These are phyloP conservation scores for Starmerella scarabaei DNA, from an alignment of 805 yeast genomes.

Conservation along the genomic window DNA sequence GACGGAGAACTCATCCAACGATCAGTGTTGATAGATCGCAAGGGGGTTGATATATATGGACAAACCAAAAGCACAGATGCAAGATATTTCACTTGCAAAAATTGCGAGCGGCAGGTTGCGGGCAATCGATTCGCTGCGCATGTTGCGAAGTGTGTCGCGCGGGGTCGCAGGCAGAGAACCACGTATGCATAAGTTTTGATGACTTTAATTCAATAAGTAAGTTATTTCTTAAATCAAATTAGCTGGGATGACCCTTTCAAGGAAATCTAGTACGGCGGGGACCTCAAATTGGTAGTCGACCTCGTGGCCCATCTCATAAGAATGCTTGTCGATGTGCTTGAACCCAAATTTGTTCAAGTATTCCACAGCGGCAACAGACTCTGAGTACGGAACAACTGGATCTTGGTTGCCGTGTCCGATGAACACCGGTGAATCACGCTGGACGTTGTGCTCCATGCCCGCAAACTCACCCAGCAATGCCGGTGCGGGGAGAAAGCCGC, in stretches of 20 bases:
- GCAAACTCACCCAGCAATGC: not conserved
- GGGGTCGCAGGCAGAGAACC: conserved; percentile 27
- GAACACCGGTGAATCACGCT: too few relatives aligned
- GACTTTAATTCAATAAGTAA: too few relatives aligned
- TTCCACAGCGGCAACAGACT: too few relatives aligned
- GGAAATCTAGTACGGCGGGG: too few relatives aligned
- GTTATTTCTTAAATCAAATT: too few relatives aligned
- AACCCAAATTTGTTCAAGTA: too few relatives aligned
- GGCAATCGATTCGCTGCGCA: conserved; percentile 91
- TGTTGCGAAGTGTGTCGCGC: conserved; percentile 75
- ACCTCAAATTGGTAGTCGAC: too few relatives aligned
- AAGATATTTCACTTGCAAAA: conserved; percentile 60
- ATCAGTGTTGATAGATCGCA: conserved; percentile 14
- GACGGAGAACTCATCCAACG: conserved; percentile 20
- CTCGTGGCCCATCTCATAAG: too few relatives aligned
- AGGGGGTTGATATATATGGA: conserved; percentile 33
- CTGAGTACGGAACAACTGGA: conserved; percentile 42
- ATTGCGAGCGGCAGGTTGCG: conserved; percentile 76
- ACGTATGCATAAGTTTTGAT: too few relatives aligned
- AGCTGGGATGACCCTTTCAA: too few relatives aligned
- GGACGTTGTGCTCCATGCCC: conserved; percentile 30
- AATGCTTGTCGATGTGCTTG: too few relatives aligned
- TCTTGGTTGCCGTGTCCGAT: conserved; percentile 82
- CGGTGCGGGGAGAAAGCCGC: conserved; percentile 49
- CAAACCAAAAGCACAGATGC: conserved; percentile 36